These are phyloP conservation scores for Yamadazyma sp. DNA, from an alignment of 1,139 yeast genomes.

Conservation along the genomic window DNA sequence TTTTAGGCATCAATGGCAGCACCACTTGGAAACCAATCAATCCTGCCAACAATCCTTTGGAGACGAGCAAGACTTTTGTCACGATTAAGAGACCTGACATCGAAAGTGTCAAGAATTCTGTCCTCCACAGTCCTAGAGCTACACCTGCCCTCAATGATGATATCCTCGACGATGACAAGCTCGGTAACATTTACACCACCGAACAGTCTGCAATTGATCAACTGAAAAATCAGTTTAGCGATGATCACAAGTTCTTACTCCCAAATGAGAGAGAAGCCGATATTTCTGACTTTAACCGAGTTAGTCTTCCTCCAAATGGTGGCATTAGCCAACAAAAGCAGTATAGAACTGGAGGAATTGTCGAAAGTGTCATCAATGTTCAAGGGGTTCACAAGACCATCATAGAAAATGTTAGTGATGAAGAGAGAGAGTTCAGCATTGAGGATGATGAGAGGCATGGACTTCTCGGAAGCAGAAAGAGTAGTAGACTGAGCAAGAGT, in stretches of 20 bases:
- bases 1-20: conserved; percentile 13
- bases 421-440: conserved; percentile 22
- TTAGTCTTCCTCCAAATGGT: conserved; percentile 17
- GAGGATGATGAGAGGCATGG: conserved; percentile 8
- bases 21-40: conserved; percentile 55
- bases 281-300: conserved; percentile 23
- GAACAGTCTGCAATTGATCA: conserved; percentile 52
- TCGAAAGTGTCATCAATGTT: conserved; percentile 81
- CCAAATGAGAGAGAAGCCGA: conserved; percentile 32
- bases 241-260: conserved; percentile 19
- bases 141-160: conserved; percentile 2
- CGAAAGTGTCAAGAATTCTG: conserved; percentile 22
- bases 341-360: conserved; percentile 66
- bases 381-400: conserved; percentile 87
- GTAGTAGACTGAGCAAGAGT: conserved; percentile 3
- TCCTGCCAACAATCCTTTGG: conserved; percentile 79
- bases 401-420: conserved; percentile 60
- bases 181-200: conserved; percentile 47
- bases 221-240: conserved; percentile 17
- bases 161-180: conserved; percentile 14
- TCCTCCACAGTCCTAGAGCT: conserved; percentile 23
- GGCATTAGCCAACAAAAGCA: conserved; percentile 39
- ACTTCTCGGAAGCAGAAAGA: conserved; percentile 6
- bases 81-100: conserved; percentile 60
- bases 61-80: conserved; percentile 67